phyloP scores from a whole-genome alignment of 2,329 filamentous ascomycete species.

The Ciborinia camelliae region DNA sequence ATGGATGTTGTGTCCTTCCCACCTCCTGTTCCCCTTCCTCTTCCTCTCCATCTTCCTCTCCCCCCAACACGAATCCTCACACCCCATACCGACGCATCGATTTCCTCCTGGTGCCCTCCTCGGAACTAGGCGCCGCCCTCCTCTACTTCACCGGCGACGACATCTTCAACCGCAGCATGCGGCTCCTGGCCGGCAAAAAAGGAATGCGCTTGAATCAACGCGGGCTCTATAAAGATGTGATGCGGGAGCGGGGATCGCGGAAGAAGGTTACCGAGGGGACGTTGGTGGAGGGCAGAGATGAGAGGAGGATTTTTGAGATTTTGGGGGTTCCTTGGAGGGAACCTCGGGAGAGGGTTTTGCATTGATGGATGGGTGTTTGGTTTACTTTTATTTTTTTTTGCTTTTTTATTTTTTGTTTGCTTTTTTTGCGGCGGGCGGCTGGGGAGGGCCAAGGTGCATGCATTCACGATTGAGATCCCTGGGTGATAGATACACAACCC shows the following conservation, averaged over 20 bases:
- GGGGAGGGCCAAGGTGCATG: too few species aligned
- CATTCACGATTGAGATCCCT: too few species aligned
- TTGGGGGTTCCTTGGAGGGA: constrained; percentile 82
- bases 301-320: constrained; percentile 76
- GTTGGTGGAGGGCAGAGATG: constrained; percentile 69
- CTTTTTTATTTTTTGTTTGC: too few species aligned
- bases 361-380: constrained; percentile 21
- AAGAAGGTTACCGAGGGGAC: constrained; percentile 63
- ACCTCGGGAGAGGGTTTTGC: constrained; percentile 74
- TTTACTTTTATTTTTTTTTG: too few species aligned
- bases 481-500: too few species aligned
- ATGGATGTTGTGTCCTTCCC: constrained; percentile 76
- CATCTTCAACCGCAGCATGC: constrained; percentile 85
- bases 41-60: constrained; percentile 38
- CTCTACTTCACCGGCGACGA: constrained; percentile 97
- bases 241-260: constrained; percentile 52
- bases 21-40: constrained; percentile 36
- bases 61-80: constrained; percentile 30
- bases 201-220: constrained; percentile 81
- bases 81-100: constrained; percentile 78
- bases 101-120: constrained; percentile 75
- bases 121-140: constrained; percentile 77
- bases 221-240: constrained; percentile 70
- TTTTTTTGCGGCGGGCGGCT: too few species aligned
- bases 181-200: constrained; percentile 75